Evolutionary conservation across 1,284 basidiomycete genomes (phyloP).

Genomic region (Marasmius fiardii): DNA sequence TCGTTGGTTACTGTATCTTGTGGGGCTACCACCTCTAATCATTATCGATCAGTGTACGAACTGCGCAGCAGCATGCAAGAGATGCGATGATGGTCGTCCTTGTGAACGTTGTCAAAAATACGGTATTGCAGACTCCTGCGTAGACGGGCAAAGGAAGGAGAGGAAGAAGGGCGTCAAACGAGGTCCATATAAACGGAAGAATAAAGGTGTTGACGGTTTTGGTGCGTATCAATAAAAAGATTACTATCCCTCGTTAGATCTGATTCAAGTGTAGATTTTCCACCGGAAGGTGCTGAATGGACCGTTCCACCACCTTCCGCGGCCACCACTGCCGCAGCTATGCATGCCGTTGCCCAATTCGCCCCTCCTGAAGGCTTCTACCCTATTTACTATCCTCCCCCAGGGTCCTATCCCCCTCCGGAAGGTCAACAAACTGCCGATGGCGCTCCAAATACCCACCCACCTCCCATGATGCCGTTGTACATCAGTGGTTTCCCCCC

Average conservation of each 20-base stretch:
- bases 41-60: conserved; percentile 62
- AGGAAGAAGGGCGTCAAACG: conserved; percentile 84
- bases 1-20: conserved; percentile 25
- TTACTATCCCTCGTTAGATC: conserved; percentile 6
- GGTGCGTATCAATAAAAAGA: conserved; percentile 1
- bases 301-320: conserved; percentile 18
- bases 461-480: conserved; percentile 42
- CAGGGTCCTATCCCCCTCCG: conserved; percentile 36
- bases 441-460: conserved; percentile 31
- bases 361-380: conserved; percentile 49
- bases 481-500: conserved; percentile 36
- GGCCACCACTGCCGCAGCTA: conserved; percentile 29
- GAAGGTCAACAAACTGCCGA: conserved; percentile 41
- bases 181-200: conserved; percentile 81
- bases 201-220: conserved; percentile 33
- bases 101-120: conserved; percentile 83
- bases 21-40: neutral
- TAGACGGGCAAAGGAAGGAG: conserved; percentile 78
- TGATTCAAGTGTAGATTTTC: neutral
- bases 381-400: conserved; percentile 51
- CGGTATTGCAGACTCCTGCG: conserved; percentile 64
- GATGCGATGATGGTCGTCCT: conserved; percentile 77
- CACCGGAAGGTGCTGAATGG: conserved; percentile 14
- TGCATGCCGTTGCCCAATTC: conserved; percentile 37
- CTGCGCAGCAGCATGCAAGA: conserved; percentile 83